Percentiles rank a stretch among this genome's conserved stretches.
phyloP scores from a whole-genome alignment of 2,329 filamentous ascomycete species.

The Metarhizium rileyi region DNA sequence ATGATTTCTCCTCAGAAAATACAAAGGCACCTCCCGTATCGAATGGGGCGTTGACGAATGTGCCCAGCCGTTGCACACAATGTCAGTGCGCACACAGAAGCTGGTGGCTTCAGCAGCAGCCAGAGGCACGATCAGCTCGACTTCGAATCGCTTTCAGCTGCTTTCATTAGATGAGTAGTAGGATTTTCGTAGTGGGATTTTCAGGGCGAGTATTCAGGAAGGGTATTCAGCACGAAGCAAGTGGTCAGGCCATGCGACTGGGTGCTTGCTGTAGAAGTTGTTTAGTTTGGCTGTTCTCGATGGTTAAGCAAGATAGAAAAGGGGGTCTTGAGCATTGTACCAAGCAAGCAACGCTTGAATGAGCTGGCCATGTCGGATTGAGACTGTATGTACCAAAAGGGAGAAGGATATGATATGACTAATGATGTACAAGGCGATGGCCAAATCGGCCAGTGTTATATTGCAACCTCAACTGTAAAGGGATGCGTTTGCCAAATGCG shows the following conservation, averaged over 20 bases:
- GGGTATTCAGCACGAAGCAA: neutral
- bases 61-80: constrained; percentile 40
- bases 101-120: constrained; percentile 10
- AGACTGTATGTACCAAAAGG: neutral
- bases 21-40: constrained; percentile 57
- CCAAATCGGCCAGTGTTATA: neutral
- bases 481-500: neutral
- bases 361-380: neutral
- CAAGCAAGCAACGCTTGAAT: neutral
- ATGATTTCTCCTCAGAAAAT: constrained; percentile 35
- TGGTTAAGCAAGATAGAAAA: neutral
- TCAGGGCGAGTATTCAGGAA: no score
- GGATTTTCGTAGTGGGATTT: no score
- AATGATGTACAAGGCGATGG: neutral
- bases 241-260: neutral
- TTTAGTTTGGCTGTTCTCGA: neutral
- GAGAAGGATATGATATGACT: neutral
- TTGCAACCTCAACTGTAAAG: neutral
- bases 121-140: constrained; percentile 27
- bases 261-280: neutral
- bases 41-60: constrained; percentile 68
- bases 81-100: constrained; percentile 13
- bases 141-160: constrained; percentile 53
- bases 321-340: neutral
- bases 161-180: constrained; percentile 38